These are phyloP conservation scores for Penicillium arizonense DNA, from an alignment of 495 filamentous ascomycete genomes.

Conservation along the genomic window DNA sequence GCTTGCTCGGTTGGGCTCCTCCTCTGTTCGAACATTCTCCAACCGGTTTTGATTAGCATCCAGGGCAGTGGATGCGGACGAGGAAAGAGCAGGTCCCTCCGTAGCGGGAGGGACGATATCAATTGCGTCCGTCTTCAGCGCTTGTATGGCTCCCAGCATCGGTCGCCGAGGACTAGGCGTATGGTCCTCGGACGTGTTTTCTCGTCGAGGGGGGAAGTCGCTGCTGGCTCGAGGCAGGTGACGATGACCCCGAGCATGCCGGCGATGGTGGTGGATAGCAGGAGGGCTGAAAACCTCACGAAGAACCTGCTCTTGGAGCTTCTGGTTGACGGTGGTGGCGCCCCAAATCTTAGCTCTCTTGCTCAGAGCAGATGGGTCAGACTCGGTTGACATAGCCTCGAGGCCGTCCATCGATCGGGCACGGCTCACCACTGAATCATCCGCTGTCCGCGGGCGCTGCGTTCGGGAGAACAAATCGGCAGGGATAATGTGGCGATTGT, in stretches of 20 bases:
- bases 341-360: slow-evolving; percentile 75
- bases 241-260: slow-evolving; percentile 62
- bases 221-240: slow-evolving; percentile 46
- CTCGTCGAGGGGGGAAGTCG: slow-evolving; percentile 31
- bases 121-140: slow-evolving; percentile 26
- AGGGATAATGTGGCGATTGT: slow-evolving; percentile 94
- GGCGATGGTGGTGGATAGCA: slow-evolving; percentile 65
- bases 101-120: slow-evolving; percentile 24
- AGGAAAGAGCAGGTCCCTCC: slow-evolving; percentile 37
- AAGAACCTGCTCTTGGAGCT: slow-evolving; percentile 86
- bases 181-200: slow-evolving; percentile 34
- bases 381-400: slow-evolving; percentile 10
- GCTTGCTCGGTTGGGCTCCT: slow-evolving; percentile 28
- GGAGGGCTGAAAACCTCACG: slow-evolving; percentile 90
- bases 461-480: slow-evolving; percentile 63
- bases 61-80: slow-evolving; percentile 43
- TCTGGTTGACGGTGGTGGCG: slow-evolving; percentile 89
- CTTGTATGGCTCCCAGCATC: slow-evolving; percentile 8
- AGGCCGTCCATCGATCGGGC: slow-evolving; percentile 19
- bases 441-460: slow-evolving; percentile 30
- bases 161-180: slow-evolving; percentile 24
- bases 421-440: slow-evolving; percentile 17
- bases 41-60: slow-evolving; percentile 34
- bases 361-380: slow-evolving; percentile 24
- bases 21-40: slow-evolving; percentile 32